These are phyloP conservation scores for Exophiala sp. DNA, from an alignment of 2,329 filamentous ascomycete genomes.

Conservation along the genomic window DNA sequence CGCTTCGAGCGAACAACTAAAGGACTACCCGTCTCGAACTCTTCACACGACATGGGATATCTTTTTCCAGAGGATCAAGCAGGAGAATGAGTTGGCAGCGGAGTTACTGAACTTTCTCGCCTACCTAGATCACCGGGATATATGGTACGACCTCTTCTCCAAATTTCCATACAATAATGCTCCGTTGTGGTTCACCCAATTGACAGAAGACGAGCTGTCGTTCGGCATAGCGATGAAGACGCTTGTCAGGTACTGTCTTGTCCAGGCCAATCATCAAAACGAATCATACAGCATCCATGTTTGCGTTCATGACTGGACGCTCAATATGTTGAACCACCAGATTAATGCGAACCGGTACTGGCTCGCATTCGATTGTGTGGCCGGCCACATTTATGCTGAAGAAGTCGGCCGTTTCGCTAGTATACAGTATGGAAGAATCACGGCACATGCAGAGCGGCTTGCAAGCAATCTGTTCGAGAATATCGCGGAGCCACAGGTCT, in stretches of 20 bases:
- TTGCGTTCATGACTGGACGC: slow-evolving; percentile 24
- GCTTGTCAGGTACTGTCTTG: slow-evolving; percentile 15
- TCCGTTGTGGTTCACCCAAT: slow-evolving; percentile 24
- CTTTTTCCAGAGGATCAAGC: slow-evolving; percentile 13
- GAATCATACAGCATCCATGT: slow-evolving; percentile 19
- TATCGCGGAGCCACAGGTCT: neutral
- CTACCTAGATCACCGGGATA: slow-evolving; percentile 43
- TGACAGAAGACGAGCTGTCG: slow-evolving; percentile 1
- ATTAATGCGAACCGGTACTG: slow-evolving; percentile 9
- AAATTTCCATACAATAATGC: slow-evolving; percentile 8
- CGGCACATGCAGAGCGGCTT: slow-evolving; percentile 4
- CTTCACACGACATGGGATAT: slow-evolving; percentile 27
- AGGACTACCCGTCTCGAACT: slow-evolving; percentile 18
- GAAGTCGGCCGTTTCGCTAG: neutral
- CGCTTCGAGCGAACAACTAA: slow-evolving; percentile 1
- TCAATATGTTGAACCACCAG: slow-evolving; percentile 13
- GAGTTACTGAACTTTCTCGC: slow-evolving; percentile 42
- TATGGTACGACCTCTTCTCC: slow-evolving; percentile 46
- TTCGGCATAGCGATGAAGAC: slow-evolving; percentile 16
- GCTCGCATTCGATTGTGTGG: slow-evolving; percentile 19
- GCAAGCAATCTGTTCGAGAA: neutral
- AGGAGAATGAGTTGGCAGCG: slow-evolving; percentile 26
- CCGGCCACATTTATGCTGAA: neutral
- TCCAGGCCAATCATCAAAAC: slow-evolving; percentile 6
- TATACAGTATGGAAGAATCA: neutral